Evolutionary conservation across 1,139 yeast genomes (phyloP), one percentile per base, ranked within the genome.

Genomic region (Kodamaea ohmeri): DNA sequence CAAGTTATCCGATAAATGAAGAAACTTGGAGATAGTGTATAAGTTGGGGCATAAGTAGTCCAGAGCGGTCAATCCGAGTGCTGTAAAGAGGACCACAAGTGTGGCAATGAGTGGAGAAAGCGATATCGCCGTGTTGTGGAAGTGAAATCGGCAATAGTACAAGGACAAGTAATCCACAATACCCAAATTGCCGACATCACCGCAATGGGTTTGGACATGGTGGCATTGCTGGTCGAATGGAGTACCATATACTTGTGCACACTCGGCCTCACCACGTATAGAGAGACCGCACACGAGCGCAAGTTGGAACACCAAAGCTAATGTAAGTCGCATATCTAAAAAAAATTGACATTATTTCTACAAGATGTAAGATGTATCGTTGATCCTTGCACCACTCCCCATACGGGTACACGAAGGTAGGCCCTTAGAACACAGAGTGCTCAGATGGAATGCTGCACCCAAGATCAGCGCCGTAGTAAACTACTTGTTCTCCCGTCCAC

Each of bases 341-440:
- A 18, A 25, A 19, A 25, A 20, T 13, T 12, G 28, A 25, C 5
- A 24, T 9, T 9, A 24, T 6, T 5, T 13, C 6, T 12, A 14
- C 29, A 14, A 7, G 4, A 6, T 35, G 40, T 39, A 59, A 48
- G n/a, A 71, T 81, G 88, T 82, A 54, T 63, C 62, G 78, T 62
- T 71, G 74, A 78, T 82, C 89, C 75, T 82, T 82, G 89, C 89
- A 81, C 73, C 82, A 65, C 60, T 63, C 73, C 84, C 75, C 87
- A 82, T 80, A 66, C 85, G 86, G 85, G 80, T 71, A 73, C 86
- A 80, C 89, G 85, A 82, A 81, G 88, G 86, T 71, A 73, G 66
- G 58, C 80, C 86, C 85, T 80, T 78, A 76, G 81, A 65, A 64
- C 61, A 61, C 35, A 61, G 60, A 59, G 61, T 64, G 60, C 65